A percentile compares a stretch with the other conserved stretches of the same genome.
These are phyloP conservation scores for Lentinula raphanica DNA, from an alignment of 768 basidiomycete genomes.

Conservation along the genomic window DNA sequence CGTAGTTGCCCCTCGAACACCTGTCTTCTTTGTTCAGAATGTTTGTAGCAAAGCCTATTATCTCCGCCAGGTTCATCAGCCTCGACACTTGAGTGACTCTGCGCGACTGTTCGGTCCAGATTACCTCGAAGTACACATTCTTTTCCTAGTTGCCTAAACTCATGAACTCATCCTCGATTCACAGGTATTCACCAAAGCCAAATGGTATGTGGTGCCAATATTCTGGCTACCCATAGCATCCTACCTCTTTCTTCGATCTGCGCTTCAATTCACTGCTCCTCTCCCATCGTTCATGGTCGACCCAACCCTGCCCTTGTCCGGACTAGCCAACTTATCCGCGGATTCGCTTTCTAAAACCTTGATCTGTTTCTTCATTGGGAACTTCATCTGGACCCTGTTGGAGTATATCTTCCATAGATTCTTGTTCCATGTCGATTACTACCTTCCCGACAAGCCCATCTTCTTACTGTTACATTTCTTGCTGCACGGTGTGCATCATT, in stretches of 20 bases:
- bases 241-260: constrained; percentile 78
- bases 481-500: constrained; percentile 95
- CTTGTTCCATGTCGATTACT: constrained; percentile 90
- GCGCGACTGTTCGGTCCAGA: constrained; percentile 84
- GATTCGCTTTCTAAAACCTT: constrained; percentile 49
- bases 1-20: constrained; percentile 12
- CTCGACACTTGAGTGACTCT: constrained; percentile 76
- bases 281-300: constrained; percentile 58
- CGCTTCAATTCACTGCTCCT: constrained; percentile 72
- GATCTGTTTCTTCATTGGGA: constrained; percentile 76
- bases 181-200: constrained; percentile 78
- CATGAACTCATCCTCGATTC: not conserved
- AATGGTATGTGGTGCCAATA: constrained; percentile 91
- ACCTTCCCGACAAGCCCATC: constrained; percentile 75
- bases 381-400: constrained; percentile 88
- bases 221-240: constrained; percentile 86
- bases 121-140: constrained; percentile 63
- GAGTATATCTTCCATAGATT: constrained; percentile 95
- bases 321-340: constrained; percentile 42
- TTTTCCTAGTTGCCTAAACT: not conserved
- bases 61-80: constrained; percentile 94
- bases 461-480: constrained; percentile 88
- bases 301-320: constrained; percentile 49
- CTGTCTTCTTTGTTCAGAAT: not conserved
- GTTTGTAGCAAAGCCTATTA: constrained; percentile 82